Evolutionary conservation across 192 early-diverging fungal species (phyloP), one percentile per base, ranked within the genome.

Genomic region (Bifiguratus adelaidae): DNA sequence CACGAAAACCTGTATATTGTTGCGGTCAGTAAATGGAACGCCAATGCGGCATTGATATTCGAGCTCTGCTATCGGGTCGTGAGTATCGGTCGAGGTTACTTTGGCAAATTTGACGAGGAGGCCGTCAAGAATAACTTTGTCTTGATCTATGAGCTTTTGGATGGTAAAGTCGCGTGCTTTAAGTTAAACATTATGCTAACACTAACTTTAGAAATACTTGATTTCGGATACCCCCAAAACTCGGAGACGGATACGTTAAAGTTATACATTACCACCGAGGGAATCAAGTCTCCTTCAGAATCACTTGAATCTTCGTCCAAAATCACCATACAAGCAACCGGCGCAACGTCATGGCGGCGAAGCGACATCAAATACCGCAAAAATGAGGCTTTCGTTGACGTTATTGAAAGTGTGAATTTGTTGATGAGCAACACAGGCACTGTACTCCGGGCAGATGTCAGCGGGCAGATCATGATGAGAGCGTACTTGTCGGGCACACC

Each of bases 311-410:
- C 69, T 45, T 79, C 80, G 38, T 73, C 85, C 42, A 80, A 77
- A 51, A 90, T 96, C 45, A 91, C 92, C 0, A 93, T 93, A 57
- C 92, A 96, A 65, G 94, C 91, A 28, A 99, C 95, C 13, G 91
- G 91, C 13, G 88, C 89, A 1, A 92, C 89, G 26, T 80, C 86
- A 13, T 98, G 92, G 92, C 71, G 95, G 41, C 60, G 90, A 40
- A 81, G 86, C 23, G 95, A 94, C 53, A 92, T 98, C 50, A 83
- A 77, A 56, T 95, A 98, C 67, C 77, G 91, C 50, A 97, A 97
- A 67, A 98, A 98, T 61, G 95, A 98, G 59, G 92, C 89, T 1
- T 99, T 99, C 61, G 74, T 98, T 16, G 95, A 98, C 72, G 93
- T 98, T n/a, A 89, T 98, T 38, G 95, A 98, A 62, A 85, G 83